phyloP scores from a whole-genome alignment of 2,329 filamentous ascomycete genomes.

The Colletotrichum karsti region DNA sequence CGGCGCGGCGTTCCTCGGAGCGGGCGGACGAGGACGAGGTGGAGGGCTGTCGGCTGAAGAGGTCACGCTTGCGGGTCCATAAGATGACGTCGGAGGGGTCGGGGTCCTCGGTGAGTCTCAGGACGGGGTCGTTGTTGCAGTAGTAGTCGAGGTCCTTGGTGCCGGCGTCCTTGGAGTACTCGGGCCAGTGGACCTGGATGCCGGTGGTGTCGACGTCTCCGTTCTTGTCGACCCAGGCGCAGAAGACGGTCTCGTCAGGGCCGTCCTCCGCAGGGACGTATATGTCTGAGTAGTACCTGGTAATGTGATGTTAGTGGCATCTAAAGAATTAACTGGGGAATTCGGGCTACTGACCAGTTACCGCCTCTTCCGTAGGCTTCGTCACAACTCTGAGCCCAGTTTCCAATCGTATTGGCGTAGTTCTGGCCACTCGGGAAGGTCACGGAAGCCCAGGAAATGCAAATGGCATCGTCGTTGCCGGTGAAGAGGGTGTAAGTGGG shows the following conservation, averaged over 20 bases:
- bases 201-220: conserved; percentile 35
- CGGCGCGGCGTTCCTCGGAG: too few relatives aligned
- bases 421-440: conserved; percentile 32
- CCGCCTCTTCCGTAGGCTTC: background rate
- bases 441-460: conserved; percentile 32
- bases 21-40: too few relatives aligned
- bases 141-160: conserved; percentile 28
- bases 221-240: conserved; percentile 36
- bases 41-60: too few relatives aligned
- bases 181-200: conserved; percentile 41
- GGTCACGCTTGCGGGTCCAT: conserved; percentile 3
- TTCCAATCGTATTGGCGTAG: conserved; percentile 30
- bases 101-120: conserved; percentile 21
- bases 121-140: conserved; percentile 5
- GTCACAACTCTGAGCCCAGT: conserved; percentile 36
- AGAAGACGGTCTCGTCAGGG: conserved; percentile 28
- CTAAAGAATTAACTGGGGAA: background rate
- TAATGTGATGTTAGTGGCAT: background rate
- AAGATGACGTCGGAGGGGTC: too few relatives aligned
- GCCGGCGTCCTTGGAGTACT: conserved; percentile 31
- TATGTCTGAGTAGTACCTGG: conserved; percentile 36
- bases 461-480: conserved; percentile 35
- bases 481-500: conserved; percentile 36
- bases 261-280: conserved; percentile 24
- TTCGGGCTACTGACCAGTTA: background rate